A percentile compares a stretch with the other conserved stretches of the same genome.
These are phyloP conservation scores for Diaporthe amygdali DNA, from an alignment of 2,329 filamentous ascomycete genomes.

Conservation along the genomic window DNA sequence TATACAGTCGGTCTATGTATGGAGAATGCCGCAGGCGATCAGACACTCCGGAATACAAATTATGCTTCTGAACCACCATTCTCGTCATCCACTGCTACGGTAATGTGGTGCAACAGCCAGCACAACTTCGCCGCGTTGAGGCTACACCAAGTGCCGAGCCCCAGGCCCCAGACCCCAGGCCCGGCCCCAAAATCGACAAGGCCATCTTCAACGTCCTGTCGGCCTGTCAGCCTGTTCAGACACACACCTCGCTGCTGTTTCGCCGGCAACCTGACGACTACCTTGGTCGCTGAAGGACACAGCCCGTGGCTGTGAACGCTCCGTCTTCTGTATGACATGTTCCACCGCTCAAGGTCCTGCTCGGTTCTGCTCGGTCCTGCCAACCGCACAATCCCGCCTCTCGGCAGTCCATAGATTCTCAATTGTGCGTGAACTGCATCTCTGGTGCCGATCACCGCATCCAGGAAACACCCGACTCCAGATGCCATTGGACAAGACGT, in stretches of 20 bases:
- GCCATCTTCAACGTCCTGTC: neutral
- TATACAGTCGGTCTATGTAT: too few species aligned
- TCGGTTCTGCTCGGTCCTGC: too few species aligned
- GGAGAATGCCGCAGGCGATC: too few species aligned
- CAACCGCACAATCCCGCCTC: too few species aligned
- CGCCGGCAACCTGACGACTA: neutral
- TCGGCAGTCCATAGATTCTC: too few species aligned
- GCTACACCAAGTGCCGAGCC: neutral
- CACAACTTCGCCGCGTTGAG: neutral
- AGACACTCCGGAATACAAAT: neutral
- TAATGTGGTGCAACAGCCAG: too few species aligned
- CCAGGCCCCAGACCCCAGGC: too few species aligned
- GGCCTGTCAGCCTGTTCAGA: neutral
- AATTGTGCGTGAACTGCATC: neutral
- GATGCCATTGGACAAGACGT: neutral
- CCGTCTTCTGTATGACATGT: neutral
- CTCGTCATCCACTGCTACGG: neutral
- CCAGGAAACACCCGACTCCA: neutral
- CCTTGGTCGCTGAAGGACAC: neutral
- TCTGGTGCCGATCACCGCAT: neutral
- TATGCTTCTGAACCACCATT: neutral
- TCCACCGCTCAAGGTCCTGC: too few species aligned
- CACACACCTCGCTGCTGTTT: neutral
- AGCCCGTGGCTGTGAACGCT: neutral
- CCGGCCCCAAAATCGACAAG: neutral